These are phyloP conservation scores for Umbelopsis isabellina DNA, from an alignment of 192 early-diverging fungal genomes.

Conservation along the genomic window DNA sequence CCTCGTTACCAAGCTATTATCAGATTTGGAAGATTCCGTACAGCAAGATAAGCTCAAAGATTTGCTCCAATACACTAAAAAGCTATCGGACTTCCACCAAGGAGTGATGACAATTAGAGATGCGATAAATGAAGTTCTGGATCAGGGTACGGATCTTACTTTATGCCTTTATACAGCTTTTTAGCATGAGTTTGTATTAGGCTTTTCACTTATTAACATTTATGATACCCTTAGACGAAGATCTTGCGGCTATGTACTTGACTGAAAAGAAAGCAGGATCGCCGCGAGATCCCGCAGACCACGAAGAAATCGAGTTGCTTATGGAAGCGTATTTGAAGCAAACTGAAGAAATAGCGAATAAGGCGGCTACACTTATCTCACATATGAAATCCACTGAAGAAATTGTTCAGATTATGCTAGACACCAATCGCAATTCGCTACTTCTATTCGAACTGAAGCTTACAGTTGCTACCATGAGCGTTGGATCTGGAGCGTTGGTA, in stretches of 20 bases:
- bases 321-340: constrained; percentile 89
- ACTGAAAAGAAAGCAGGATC: constrained; percentile 72
- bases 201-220: neutral
- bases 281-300: constrained; percentile 62
- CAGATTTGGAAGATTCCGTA: constrained; percentile 69
- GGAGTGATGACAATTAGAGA: constrained; percentile 76
- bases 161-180: neutral
- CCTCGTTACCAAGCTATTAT: constrained; percentile 58
- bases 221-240: constrained; percentile 65
- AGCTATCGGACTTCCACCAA: constrained; percentile 77
- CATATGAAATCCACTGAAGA: constrained; percentile 82
- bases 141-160: constrained; percentile 52
- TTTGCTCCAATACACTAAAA: constrained; percentile 77
- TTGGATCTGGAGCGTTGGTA: constrained; percentile 71
- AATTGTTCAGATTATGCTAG: constrained; percentile 83
- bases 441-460: constrained; percentile 83
- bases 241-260: constrained; percentile 88
- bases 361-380: constrained; percentile 65
- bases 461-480: constrained; percentile 77
- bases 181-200: neutral
- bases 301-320: constrained; percentile 89
- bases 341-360: constrained; percentile 81
- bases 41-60: constrained; percentile 75
- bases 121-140: constrained; percentile 79
- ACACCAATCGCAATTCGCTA: constrained; percentile 83